Conservation (phyloP, 2,329 filamentous ascomycete genomes). For the Colletotrichum kahawae region DNA sequence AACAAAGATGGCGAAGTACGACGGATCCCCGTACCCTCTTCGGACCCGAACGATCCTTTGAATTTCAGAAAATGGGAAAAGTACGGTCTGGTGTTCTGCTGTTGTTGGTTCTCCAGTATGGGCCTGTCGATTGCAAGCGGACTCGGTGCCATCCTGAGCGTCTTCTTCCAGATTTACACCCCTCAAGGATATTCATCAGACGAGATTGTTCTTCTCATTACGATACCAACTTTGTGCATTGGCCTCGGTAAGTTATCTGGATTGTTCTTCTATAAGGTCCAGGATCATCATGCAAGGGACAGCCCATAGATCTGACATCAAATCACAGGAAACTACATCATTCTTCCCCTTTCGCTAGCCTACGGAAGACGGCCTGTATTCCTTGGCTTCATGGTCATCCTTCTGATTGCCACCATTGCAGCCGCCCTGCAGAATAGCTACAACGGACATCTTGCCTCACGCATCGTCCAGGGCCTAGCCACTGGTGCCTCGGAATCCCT, state of each 20-base stretch:
- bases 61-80: conserved; percentile 29
- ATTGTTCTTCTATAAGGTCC: background rate
- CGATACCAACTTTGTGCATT: conserved; percentile 42
- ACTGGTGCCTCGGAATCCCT: conserved; percentile 44
- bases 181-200: conserved; percentile 26
- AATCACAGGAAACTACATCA: conserved; percentile 33
- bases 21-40: conserved; percentile 23
- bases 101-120: conserved; percentile 35
- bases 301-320: background rate
- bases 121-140: conserved; percentile 55
- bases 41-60: conserved; percentile 30
- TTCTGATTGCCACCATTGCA: conserved; percentile 36
- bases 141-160: conserved; percentile 42
- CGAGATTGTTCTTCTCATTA: conserved; percentile 38
- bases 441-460: conserved; percentile 38
- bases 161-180: conserved; percentile 36
- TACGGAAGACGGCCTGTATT: conserved; percentile 41
- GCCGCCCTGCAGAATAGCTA: conserved; percentile 37
- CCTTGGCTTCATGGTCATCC: conserved; percentile 33
- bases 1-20: conserved; percentile 22
- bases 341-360: conserved; percentile 41
- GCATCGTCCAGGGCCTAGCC: conserved; percentile 40
- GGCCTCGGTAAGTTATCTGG: conserved; percentile 29
- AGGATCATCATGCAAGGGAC: background rate
- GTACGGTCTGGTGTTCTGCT: conserved; percentile 24